These are phyloP conservation scores for Trypanosoma congolense DNA, from an alignment of 208 protist genomes.

Conservation along the genomic window DNA sequence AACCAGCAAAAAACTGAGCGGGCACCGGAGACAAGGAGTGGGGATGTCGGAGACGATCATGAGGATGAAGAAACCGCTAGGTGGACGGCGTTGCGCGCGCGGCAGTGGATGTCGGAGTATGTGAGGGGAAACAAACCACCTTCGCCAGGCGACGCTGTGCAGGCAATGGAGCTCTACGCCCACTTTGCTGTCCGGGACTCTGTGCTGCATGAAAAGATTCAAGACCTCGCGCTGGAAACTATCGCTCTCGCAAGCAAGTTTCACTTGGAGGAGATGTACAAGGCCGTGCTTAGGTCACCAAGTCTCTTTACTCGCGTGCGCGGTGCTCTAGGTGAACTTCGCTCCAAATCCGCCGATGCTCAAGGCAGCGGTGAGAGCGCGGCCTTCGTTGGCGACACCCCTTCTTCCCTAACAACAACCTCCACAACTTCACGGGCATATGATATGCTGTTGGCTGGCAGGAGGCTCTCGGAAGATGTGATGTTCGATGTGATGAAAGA, in stretches of 20 bases:
- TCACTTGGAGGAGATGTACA: slow-evolving; percentile 14
- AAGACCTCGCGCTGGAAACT: slow-evolving; percentile 7
- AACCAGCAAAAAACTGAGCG: background rate
- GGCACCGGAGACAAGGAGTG: background rate
- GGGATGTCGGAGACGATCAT: slow-evolving; percentile 1
- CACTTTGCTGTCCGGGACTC: slow-evolving; percentile 28
- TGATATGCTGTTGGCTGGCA: slow-evolving; percentile 10
- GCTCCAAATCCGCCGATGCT: background rate
- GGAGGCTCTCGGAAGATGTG: slow-evolving; percentile 22
- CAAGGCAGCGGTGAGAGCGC: background rate
- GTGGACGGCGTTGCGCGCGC: slow-evolving; percentile 8
- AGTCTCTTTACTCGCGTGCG: slow-evolving; percentile 16
- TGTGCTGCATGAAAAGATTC: slow-evolving; percentile 22
- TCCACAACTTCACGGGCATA: slow-evolving; percentile 24
- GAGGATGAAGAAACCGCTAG: background rate
- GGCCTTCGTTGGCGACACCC: background rate
- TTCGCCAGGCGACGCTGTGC: slow-evolving; percentile 10
- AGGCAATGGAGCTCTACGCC: slow-evolving; percentile 20
- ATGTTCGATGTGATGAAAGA: slow-evolving; percentile 26
- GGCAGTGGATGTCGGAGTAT: slow-evolving; percentile 8
- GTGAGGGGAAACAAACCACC: slow-evolving; percentile 3
- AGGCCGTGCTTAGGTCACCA: slow-evolving; percentile 7
- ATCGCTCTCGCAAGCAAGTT: slow-evolving; percentile 3
- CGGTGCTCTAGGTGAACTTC: slow-evolving; percentile 1
- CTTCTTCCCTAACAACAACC: slow-evolving; percentile 8